These are phyloP conservation scores for Penicillium ochrochloron DNA, from an alignment of 495 filamentous ascomycete genomes.

Conservation along the genomic window DNA sequence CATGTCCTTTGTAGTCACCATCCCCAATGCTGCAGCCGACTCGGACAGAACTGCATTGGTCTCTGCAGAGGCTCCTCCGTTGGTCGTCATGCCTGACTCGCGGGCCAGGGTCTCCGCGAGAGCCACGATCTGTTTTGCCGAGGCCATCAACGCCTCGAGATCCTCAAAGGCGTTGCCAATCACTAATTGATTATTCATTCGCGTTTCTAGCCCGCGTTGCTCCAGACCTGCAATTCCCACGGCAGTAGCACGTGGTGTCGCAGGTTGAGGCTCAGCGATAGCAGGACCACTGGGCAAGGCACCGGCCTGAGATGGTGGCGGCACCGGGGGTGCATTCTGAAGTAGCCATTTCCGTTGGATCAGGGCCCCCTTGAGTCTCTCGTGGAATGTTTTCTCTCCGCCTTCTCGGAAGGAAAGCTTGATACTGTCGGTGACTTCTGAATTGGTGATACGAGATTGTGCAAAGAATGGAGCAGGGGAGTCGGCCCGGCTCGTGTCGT, in stretches of 20 bases:
- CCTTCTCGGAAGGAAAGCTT: constrained; percentile 91
- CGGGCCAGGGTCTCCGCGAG: constrained; percentile 86
- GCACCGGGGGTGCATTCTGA: constrained; percentile 88
- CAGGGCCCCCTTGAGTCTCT: constrained; percentile 83
- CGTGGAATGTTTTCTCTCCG: constrained; percentile 88
- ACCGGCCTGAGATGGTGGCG: constrained; percentile 56
- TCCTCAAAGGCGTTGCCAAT: constrained; percentile 97
- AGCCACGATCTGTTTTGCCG: constrained; percentile 92
- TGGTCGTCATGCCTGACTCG: constrained; percentile 62
- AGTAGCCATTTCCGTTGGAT: constrained; percentile 96
- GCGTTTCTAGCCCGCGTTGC: constrained; percentile 75
- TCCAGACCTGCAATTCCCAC: constrained; percentile 95
- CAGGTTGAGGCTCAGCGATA: constrained; percentile 29
- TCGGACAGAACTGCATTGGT: constrained; percentile 76
- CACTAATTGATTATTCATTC: constrained; percentile 88
- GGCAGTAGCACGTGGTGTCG: constrained; percentile 57
- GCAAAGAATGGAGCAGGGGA: constrained; percentile 75
- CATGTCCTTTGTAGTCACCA: constrained; percentile 95
- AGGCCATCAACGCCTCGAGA: constrained; percentile 94
- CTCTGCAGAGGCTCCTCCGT: constrained; percentile 61
- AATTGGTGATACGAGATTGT: constrained; percentile 42
- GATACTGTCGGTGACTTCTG: constrained; percentile 72
- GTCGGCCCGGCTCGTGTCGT: constrained; percentile 53
- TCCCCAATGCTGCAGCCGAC: constrained; percentile 81
- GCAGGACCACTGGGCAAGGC: constrained; percentile 22